These are phyloP conservation scores for Lumnitzera racemosa DNA, from an alignment of 345 rosid species.

Conservation along the genomic window DNA sequence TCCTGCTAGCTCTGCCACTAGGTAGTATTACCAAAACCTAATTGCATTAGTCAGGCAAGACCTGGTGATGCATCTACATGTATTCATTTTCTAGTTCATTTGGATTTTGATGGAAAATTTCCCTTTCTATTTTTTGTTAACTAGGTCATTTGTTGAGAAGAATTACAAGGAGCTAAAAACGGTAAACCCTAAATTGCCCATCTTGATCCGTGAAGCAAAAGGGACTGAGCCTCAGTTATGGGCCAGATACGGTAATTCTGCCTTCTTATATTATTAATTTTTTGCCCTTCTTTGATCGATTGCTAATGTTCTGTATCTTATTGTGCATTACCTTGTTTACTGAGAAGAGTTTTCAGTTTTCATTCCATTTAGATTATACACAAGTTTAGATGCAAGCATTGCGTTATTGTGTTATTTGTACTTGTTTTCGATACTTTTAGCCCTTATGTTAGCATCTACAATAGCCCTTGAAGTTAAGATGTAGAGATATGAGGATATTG, in stretches of 20 bases:
- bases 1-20: slow-evolving; percentile 55
- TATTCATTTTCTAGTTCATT: no score
- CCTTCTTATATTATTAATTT: neutral
- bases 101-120: no score
- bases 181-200: slow-evolving; percentile 78
- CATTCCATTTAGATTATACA: neutral
- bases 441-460: no score
- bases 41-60: no score
- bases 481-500: no score
- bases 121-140: neutral
- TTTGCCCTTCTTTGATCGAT: neutral
- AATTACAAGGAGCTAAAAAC: slow-evolving; percentile 86
- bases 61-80: no score
- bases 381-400: no score
- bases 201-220: slow-evolving; percentile 77
- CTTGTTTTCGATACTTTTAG: no score
- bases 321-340: neutral
- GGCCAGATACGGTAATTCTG: slow-evolving; percentile 78
- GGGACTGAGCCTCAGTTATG: slow-evolving; percentile 85
- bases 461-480: no score
- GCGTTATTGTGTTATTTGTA: no score
- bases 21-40: slow-evolving; percentile 22
- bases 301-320: neutral
- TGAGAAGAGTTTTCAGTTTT: neutral
- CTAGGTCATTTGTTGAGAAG: slow-evolving; percentile 69